These are phyloP conservation scores for Mycena amicta DNA, from an alignment of 768 basidiomycete species.

Conservation along the genomic window DNA sequence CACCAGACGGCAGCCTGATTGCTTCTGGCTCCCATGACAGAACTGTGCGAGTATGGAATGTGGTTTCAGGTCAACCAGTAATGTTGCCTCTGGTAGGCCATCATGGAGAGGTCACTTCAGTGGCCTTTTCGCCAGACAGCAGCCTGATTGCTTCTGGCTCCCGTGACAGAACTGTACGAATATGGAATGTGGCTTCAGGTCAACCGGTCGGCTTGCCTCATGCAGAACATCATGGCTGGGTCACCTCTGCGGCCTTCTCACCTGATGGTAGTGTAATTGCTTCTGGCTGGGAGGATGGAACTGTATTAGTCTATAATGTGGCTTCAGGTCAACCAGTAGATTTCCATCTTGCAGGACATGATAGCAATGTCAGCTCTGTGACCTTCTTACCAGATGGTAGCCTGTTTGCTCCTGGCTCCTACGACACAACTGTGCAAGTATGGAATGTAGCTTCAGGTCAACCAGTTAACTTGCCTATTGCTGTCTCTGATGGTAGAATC, in stretches of 20 bases:
- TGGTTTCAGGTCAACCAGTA: conserved; percentile 22
- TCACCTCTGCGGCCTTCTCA: conserved; percentile 27
- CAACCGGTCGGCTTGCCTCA: conserved; percentile 20
- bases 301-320: conserved; percentile 25
- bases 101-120: background rate
- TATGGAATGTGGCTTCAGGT: conserved; percentile 23
- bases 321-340: conserved; percentile 6
- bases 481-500: conserved; percentile 8
- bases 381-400: conserved; percentile 27
- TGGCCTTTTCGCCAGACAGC: background rate
- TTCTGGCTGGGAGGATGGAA: conserved; percentile 20
- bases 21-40: conserved; percentile 34
- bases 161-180: background rate
- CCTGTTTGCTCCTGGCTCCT: conserved; percentile 22
- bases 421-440: conserved; percentile 16
- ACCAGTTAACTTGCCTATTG: conserved; percentile 1
- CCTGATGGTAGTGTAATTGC: conserved; percentile 22
- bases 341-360: conserved; percentile 14
- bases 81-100: background rate
- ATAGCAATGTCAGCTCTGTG: conserved; percentile 19
- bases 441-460: conserved; percentile 15
- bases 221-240: conserved; percentile 17
- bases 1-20: conserved; percentile 4
- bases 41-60: conserved; percentile 35
- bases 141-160: background rate